These are phyloP conservation scores for Phytophthora sp. DNA, from an alignment of 352 stramenopile genomes.

Conservation along the genomic window DNA sequence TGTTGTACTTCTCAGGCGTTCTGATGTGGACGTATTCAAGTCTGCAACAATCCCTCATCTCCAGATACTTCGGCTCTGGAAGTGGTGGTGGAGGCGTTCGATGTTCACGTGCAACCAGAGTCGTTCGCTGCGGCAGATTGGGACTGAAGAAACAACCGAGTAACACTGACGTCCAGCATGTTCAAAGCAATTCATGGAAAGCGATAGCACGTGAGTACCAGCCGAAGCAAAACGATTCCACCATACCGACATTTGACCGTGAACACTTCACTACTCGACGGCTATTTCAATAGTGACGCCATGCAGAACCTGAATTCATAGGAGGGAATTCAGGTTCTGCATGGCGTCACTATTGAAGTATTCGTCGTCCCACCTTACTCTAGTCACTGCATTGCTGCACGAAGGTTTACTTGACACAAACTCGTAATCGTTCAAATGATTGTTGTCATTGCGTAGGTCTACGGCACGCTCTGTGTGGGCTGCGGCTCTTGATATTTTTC, in stretches of 20 bases:
- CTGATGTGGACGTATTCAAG: constrained; percentile 13
- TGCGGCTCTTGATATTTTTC: constrained; percentile 4
- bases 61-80: constrained; percentile 20
- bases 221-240: background rate
- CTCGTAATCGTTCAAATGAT: background rate
- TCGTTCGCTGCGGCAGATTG: constrained; percentile 15
- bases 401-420: background rate
- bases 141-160: background rate
- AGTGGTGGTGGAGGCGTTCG: constrained; percentile 19
- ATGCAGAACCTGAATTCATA: background rate
- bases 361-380: no score
- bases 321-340: no score
- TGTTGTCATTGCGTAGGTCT: constrained; percentile 1
- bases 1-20: background rate
- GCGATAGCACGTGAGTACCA: background rate
- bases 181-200: background rate
- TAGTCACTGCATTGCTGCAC: background rate
- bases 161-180: no score
- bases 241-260: background rate
- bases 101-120: background rate
- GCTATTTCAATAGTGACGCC: background rate
- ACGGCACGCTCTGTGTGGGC: constrained; percentile 8
- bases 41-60: constrained; percentile 24
- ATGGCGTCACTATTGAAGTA: no score
- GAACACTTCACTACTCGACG: background rate